Percentiles rank a stretch among this genome's conserved stretches.
Evolutionary conservation across 306 rosid genomes (phyloP).

Genomic region (Hippophae rhamnoides): DNA sequence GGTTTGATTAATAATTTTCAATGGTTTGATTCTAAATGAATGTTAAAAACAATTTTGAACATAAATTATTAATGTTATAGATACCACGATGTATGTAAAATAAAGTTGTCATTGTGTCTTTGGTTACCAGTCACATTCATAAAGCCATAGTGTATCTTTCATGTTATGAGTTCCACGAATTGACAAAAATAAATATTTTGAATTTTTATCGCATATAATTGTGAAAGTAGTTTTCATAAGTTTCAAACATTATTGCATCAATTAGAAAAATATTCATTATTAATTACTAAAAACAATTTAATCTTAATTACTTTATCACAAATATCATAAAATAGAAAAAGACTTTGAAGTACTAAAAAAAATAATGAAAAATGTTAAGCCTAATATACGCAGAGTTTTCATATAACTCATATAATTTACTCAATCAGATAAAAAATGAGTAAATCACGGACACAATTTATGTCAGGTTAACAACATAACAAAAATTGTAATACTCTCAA

Average conservation of each 20-base stretch:
- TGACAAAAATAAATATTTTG: slow-evolving; percentile 78
- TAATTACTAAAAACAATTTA: neutral
- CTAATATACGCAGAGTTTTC: neutral
- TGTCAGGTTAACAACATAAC: neutral
- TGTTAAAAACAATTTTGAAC: too few species aligned
- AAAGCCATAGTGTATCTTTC: slow-evolving; percentile 55
- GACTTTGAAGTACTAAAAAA: neutral
- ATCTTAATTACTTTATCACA: neutral
- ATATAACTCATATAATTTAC: too few species aligned
- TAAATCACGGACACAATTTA: too few species aligned
- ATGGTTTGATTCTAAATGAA: too few species aligned
- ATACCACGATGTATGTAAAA: too few species aligned
- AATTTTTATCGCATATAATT: slow-evolving; percentile 51
- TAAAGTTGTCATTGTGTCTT: too few species aligned
- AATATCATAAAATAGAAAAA: neutral
- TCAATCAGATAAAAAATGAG: too few species aligned
- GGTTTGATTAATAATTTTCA: too few species aligned
- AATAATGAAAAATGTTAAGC: neutral
- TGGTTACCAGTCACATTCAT: too few species aligned
- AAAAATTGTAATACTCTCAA: neutral
- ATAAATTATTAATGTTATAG: too few species aligned
- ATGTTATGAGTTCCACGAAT: slow-evolving; percentile 97
- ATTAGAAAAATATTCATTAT: slow-evolving; percentile 17
- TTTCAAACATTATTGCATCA: slow-evolving; percentile 35
- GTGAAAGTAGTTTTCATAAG: slow-evolving; percentile 94